Evolutionary conservation across 108 stramenopile species (phyloP).

Genomic region (Conticribra weissflogii): DNA sequence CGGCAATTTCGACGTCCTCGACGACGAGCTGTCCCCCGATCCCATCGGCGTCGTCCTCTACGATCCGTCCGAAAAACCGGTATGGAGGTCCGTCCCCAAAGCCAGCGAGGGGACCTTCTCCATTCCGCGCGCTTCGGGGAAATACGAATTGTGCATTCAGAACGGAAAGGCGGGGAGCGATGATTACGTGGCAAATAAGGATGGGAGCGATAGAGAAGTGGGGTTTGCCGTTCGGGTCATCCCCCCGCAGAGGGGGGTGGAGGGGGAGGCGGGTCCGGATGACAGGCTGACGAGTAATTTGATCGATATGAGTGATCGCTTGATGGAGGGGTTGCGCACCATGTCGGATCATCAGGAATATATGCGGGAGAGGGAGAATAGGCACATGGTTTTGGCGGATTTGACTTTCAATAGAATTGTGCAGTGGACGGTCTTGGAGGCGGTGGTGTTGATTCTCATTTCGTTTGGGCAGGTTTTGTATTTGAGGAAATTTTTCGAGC

Average conservation of each 20-base stretch:
- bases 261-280: constrained; percentile 69
- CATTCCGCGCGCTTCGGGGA: constrained; percentile 36
- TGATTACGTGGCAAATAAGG: constrained; percentile 43
- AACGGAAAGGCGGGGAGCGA: constrained; percentile 57
- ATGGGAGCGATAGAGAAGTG: constrained; percentile 42
- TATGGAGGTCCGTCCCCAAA: constrained; percentile 59
- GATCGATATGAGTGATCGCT: constrained; percentile 24
- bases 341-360: constrained; percentile 83
- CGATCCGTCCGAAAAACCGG: constrained; percentile 25
- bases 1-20: constrained; percentile 45
- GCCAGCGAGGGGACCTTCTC: constrained; percentile 61
- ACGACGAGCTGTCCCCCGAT: constrained; percentile 42
- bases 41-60: constrained; percentile 43
- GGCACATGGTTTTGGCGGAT: constrained; percentile 57
- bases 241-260: constrained; percentile 44
- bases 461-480: constrained; percentile 80
- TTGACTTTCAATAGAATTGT: constrained; percentile 59
- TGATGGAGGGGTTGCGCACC: constrained; percentile 37
- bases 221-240: constrained; percentile 69
- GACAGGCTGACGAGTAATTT: constrained; percentile 37
- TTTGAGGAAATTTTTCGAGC: constrained; percentile 84
- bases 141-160: constrained; percentile 66
- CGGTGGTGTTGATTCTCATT: constrained; percentile 65
- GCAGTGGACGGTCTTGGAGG: constrained; percentile 79
- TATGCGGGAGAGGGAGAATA: constrained; percentile 69